These are phyloP conservation scores for Polytrichum formosum DNA, from an alignment of 225 moss, liverwort and hornwort genomes.

Conservation along the genomic window DNA sequence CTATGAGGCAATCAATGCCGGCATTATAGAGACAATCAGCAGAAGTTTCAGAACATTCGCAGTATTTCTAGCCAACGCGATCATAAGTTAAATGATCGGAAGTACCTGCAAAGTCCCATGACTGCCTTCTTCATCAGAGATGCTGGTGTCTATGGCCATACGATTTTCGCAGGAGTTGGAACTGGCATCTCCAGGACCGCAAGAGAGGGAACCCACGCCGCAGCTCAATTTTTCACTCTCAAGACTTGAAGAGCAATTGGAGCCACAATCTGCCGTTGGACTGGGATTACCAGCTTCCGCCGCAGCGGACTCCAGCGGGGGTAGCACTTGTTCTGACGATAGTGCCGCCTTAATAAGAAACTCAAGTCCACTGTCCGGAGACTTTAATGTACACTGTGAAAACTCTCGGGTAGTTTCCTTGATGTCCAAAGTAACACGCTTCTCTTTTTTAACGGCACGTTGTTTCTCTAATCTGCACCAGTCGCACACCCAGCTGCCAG, in stretches of 20 bases:
- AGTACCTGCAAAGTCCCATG: constrained; percentile 42
- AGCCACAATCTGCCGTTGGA: constrained; percentile 38
- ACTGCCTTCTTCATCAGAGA: constrained; percentile 49
- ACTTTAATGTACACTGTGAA: constrained; percentile 40
- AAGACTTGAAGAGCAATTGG: constrained; percentile 45
- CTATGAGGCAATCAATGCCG: too few species aligned
- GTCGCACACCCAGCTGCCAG: constrained; percentile 41
- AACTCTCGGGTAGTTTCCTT: constrained; percentile 32
- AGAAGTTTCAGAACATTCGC: too few species aligned
- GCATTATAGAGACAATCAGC: too few species aligned
- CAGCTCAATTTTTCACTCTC: constrained; percentile 43
- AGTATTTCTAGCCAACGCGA: too few species aligned
- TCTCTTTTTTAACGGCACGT: constrained; percentile 17
- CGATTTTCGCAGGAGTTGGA: constrained; percentile 32
- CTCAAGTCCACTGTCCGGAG: constrained; percentile 37
- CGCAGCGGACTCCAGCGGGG: constrained; percentile 1
- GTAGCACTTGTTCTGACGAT: constrained; percentile 24
- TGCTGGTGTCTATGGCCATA: constrained; percentile 28
- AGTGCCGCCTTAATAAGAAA: constrained; percentile 39
- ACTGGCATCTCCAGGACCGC: constrained; percentile 37
- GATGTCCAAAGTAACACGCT: constrained; percentile 20
- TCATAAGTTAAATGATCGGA: background rate
- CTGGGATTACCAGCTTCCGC: constrained; percentile 18
- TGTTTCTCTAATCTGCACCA: constrained; percentile 35
- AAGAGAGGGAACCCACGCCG: constrained; percentile 32